Evolutionary conservation across 345 rosid species (phyloP).

Genomic region (Syzygium aromaticum): DNA sequence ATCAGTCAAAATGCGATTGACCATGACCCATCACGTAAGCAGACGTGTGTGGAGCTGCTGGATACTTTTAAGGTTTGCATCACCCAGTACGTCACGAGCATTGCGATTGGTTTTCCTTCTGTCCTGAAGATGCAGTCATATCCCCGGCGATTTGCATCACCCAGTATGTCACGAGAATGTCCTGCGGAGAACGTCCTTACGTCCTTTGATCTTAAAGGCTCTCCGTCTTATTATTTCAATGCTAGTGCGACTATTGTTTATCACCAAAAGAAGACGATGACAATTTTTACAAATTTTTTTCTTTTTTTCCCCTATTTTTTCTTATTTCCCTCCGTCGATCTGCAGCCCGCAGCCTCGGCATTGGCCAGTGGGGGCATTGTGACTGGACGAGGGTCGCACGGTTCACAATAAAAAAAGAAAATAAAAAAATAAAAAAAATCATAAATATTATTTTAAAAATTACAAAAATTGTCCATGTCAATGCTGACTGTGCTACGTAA

Average conservation of each 20-base stretch:
- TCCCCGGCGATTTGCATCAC: too few species aligned
- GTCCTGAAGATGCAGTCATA: too few species aligned
- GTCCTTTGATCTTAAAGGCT: too few species aligned
- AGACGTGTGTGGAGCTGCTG: background rate
- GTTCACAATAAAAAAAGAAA: background rate
- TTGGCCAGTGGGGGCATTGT: background rate
- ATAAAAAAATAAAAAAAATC: background rate
- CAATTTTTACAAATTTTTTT: too few species aligned
- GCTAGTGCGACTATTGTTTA: too few species aligned
- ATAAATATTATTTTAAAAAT: background rate
- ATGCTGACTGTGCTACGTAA: accelerated
- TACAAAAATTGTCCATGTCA: accelerated
- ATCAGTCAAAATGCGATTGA: background rate
- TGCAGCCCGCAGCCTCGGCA: background rate
- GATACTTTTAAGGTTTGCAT: background rate
- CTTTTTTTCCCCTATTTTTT: too few species aligned
- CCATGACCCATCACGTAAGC: background rate
- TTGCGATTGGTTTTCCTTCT: background rate
- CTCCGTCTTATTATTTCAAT: too few species aligned
- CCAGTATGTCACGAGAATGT: too few species aligned
- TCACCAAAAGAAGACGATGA: too few species aligned
- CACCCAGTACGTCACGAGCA: background rate
- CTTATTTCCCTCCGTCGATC: background rate
- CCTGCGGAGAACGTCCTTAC: too few species aligned
- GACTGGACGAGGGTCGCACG: background rate